A percentile compares a stretch with the other conserved stretches of the same genome.
Evolutionary conservation across 1,284 basidiomycete genomes (phyloP).

Genomic region (Sporisorium iseilematis-ciliati): DNA sequence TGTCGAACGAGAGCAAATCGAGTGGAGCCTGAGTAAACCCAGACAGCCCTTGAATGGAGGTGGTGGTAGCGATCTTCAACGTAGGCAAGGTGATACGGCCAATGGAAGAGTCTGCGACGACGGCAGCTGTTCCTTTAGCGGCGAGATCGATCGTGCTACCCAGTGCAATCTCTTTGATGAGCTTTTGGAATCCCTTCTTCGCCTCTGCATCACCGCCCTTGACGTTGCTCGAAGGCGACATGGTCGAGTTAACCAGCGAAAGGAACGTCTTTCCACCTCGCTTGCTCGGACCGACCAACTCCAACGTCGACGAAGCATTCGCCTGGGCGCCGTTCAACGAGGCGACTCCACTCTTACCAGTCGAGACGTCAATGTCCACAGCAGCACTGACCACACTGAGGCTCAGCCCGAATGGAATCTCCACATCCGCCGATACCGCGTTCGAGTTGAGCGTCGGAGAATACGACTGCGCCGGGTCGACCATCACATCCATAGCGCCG

Average conservation of each 20-base stretch:
- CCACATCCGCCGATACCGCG: constrained; percentile 76
- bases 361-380: constrained; percentile 76
- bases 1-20: constrained; percentile 77
- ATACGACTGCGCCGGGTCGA: constrained; percentile 75
- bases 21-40: constrained; percentile 75
- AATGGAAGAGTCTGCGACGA: constrained; percentile 77
- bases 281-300: constrained; percentile 70
- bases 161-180: constrained; percentile 63
- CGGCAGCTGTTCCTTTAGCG: constrained; percentile 76
- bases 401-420: constrained; percentile 81
- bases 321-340: constrained; percentile 60
- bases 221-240: constrained; percentile 73
- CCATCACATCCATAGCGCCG: constrained; percentile 76
- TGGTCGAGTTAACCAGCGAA: constrained; percentile 74
- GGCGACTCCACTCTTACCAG: constrained; percentile 74
- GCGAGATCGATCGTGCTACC: constrained; percentile 74
- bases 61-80: constrained; percentile 80
- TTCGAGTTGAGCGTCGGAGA: constrained; percentile 75
- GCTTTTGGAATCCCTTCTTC: constrained; percentile 47
- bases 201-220: constrained; percentile 69
- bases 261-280: constrained; percentile 79
- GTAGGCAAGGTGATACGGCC: constrained; percentile 77
- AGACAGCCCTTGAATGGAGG: constrained; percentile 76
- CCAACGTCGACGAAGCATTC: constrained; percentile 25
- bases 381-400: constrained; percentile 77